Evolutionary conservation across 2,329 filamentous ascomycete genomes (phyloP), one percentile per base, ranked within the genome.

Genomic region (Talaromyces sp.): DNA sequence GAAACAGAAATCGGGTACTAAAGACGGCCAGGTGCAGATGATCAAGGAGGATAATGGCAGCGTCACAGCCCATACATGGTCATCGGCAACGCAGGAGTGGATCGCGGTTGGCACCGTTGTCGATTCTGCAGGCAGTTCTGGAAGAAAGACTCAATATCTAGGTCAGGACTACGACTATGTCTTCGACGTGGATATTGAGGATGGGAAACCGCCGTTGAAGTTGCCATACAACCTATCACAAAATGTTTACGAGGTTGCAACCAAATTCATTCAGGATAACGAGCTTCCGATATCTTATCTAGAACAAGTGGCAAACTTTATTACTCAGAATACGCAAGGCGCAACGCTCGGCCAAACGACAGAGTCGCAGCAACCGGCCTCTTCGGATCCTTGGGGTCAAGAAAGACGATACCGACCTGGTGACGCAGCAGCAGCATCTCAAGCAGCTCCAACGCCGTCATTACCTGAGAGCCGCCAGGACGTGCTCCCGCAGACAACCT

Each of bases 111-210:
- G 95, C n/a, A 96, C 92, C 0, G 93, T 99, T 0, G 95, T 98
- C 10, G 92, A 96, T 68, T 87, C 92, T 3, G 90, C 89, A 5
- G 92, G 89, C 42, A 96, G 92, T 72, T 91, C 87, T 66, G 90
- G 91, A 10, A 87, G 87, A 62, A 92, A 93, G 77, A 86, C 87
- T 7, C 83, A 88, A 62, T 89, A 94, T 72, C 82, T 90, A 1
- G 94, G 94, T 34, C 86, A 96, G 72, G 90, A 94, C 64, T 99
- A 96, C 73, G 95, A 99, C 72, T 97, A 89, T 70, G 93, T 99
- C 8, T 98, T 98, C 68, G 93, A 97, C 71, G 93, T 97, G 30
- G 93, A 96, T 69, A 96, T 97, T 65, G 91, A 96, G 73, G 94
- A 97, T 70, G 94, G 92, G 58, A 94, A 96, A 71, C 93, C 94